Base-by-base conservation (phyloP, 805 yeast genomes). In the Suhomyces xylopsoci region DNA sequence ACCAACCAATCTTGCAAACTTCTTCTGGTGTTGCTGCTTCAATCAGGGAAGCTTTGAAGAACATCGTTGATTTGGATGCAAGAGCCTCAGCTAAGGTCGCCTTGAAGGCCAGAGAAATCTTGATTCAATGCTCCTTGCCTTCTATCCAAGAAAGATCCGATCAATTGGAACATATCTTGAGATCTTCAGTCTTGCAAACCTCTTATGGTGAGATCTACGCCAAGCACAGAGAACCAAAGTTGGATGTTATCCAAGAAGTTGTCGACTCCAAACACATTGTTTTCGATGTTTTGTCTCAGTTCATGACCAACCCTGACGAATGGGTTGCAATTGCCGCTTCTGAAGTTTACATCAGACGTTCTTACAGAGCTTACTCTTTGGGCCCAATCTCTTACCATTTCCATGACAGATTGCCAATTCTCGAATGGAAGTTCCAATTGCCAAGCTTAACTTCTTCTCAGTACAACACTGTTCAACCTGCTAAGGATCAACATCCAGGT, bases 261-360 rank as follows among this genome's bases (percentile, higher is more conserved):
- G 92, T 94, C 61, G 99, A 94, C 67, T 92, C 98, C 48, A 92
- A 89, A 69, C 96, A 90, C 74, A 90, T 93, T 54, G 97, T 94
- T 17, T 94, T 93, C 69, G 99, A 94, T 68, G 98, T 96, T 38
- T 81, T 94, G 69, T 81, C 96, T 45, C 97, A 90, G 73, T 94
- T 94, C 74, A 83, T 94, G 73, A 83, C 81, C 51, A 88, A 90
- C 61, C 65, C 80, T 10, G 97, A 96, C 65, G 88, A 87, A 47
- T 89, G 90, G 80, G 93, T 94, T 55, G 88, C 93, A 3, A 82
- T 93, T 59, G 98, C 99, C 36, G 98, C 99, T 36, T 90, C 96
- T 45, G 97, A 94, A 73, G 96, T 94, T 54, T 94, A 94, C 71
- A 86, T 92, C 55, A 87, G 98, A 70, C 87, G 99, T 70, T 96